Conservation (phyloP, 768 basidiomycete species). For the Holtermannia corniformis region DNA sequence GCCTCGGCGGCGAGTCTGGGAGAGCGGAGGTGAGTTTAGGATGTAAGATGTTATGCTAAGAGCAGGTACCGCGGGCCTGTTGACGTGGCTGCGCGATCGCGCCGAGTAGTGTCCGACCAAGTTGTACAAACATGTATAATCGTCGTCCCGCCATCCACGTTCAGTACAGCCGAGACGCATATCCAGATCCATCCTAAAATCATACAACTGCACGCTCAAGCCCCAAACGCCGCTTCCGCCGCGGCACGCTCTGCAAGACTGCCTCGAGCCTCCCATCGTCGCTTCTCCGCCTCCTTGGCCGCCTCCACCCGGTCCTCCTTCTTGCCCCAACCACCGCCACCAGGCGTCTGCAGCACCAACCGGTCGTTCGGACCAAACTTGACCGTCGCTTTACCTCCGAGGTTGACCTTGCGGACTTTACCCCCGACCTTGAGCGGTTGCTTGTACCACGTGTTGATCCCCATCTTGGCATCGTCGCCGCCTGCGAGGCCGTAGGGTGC, state of each 20-base stretch:
- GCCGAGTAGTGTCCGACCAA: too few relatives aligned
- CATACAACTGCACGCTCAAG: neutral
- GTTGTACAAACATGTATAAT: too few relatives aligned
- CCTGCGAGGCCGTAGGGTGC: constrained; percentile 44
- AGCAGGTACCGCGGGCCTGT: too few relatives aligned
- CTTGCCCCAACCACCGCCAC: constrained; percentile 18
- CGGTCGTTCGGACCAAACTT: constrained; percentile 15
- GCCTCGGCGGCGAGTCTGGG: too few relatives aligned
- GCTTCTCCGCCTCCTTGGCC: constrained; percentile 11
- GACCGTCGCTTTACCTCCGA: constrained; percentile 23
- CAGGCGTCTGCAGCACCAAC: constrained; percentile 18
- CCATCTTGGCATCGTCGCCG: constrained; percentile 27
- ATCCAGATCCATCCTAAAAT: too few relatives aligned
- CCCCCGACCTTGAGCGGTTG: constrained; percentile 1
- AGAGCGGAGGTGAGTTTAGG: too few relatives aligned
- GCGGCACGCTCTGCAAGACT: constrained; percentile 39
- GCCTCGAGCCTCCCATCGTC: constrained; percentile 35
- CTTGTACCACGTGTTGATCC: constrained; percentile 13
- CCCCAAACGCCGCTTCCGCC: constrained; percentile 26
- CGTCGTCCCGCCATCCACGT: too few relatives aligned
- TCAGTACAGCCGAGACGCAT: too few relatives aligned
- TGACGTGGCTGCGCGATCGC: too few relatives aligned
- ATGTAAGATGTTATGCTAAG: too few relatives aligned
- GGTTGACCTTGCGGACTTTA: constrained; percentile 12
- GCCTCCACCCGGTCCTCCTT: constrained; percentile 12